Conservation (phyloP, 768 basidiomycete species). For the Agaricus subrufescens region DNA sequence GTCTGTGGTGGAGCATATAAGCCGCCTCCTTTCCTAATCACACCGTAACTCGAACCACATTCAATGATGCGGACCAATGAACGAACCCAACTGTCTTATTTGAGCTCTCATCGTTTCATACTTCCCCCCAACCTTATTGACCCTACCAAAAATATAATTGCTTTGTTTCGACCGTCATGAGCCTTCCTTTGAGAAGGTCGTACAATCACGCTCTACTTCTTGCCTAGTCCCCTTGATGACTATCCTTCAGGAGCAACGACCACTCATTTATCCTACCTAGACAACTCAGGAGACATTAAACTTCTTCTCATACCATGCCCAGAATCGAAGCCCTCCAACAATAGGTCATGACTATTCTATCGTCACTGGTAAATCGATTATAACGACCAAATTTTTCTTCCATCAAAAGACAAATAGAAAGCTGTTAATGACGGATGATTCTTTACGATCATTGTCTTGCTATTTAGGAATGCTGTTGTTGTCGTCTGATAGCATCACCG, state of each 20-base stretch:
- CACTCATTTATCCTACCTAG: not conserved
- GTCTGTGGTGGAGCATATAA: not conserved
- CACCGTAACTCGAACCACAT: not conserved
- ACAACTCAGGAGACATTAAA: not conserved
- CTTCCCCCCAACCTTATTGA: not conserved
- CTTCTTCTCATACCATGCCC: not conserved
- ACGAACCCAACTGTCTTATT: not conserved
- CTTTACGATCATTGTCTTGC: no score
- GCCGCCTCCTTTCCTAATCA: not conserved
- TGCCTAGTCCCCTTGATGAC: constrained; percentile 2
- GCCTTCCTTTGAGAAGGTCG: not conserved
- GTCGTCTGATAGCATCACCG: no score
- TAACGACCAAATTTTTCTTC: no score
- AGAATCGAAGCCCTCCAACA: constrained; percentile 5
- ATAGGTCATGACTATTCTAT: not conserved
- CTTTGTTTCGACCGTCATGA: not conserved
- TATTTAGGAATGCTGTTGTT: no score
- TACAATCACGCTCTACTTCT: not conserved
- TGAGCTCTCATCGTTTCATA: not conserved
- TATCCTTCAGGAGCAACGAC: not conserved
- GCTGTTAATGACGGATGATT: not conserved
- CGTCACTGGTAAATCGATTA: no score
- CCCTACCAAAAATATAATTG: not conserved
- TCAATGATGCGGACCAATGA: not conserved
- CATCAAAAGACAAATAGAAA: no score